Percentiles rank a stretch among this genome's conserved stretches.
These are phyloP conservation scores for Dioszegia aurantiaca DNA, from an alignment of 768 basidiomycete genomes.

Conservation along the genomic window DNA sequence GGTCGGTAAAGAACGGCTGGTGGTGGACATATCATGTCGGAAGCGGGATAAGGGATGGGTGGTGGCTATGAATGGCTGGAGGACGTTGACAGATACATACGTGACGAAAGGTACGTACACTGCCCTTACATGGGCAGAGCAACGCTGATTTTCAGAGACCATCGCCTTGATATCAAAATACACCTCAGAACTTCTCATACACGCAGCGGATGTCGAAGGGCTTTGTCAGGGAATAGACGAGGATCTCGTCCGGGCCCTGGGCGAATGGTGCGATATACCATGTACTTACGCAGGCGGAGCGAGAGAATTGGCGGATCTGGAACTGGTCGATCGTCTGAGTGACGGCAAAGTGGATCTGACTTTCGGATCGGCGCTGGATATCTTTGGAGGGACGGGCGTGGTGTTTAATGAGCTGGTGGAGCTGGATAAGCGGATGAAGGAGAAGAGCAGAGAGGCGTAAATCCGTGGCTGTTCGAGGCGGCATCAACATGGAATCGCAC, in stretches of 20 bases:
- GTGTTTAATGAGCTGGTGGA: constrained; percentile 55
- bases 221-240: constrained; percentile 94
- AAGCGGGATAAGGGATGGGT: constrained; percentile 73
- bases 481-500: too few relatives aligned
- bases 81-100: constrained; percentile 89
- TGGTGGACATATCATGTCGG: constrained; percentile 85
- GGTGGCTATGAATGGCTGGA: constrained; percentile 99
- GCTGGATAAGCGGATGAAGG: constrained; percentile 46
- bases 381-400: constrained; percentile 56
- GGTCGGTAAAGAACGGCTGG: constrained; percentile 80
- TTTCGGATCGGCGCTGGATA: constrained; percentile 70
- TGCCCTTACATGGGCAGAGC: neutral
- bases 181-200: constrained; percentile 91
- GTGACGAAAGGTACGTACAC: constrained; percentile 55
- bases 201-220: constrained; percentile 98
- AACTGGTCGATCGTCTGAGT: constrained; percentile 74
- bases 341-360: constrained; percentile 81
- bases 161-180: constrained; percentile 72
- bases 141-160: constrained; percentile 59
- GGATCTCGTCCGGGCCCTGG: constrained; percentile 74
- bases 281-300: constrained; percentile 98
- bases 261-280: constrained; percentile 85
- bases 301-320: constrained; percentile 76
- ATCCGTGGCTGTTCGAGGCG: too few relatives aligned
- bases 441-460: too few relatives aligned